Conservation (phyloP, 2,329 filamentous ascomycete species). For the Pyricularia sp. region DNA sequence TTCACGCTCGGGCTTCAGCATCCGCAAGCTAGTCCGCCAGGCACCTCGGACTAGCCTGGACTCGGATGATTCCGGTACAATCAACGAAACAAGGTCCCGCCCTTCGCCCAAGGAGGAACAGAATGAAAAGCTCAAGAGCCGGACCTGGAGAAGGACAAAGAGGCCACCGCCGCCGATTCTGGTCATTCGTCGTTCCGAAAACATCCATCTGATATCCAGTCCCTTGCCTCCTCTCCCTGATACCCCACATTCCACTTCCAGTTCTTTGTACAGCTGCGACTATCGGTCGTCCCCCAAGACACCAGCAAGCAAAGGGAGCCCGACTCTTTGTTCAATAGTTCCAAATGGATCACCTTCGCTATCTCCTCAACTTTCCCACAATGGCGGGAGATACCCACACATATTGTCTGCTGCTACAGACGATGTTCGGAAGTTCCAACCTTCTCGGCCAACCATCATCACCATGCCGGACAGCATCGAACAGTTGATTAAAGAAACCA, state of each 20-base stretch:
- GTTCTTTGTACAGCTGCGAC: slow-evolving; percentile 36
- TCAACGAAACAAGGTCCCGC: neutral
- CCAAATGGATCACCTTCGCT: slow-evolving; percentile 1
- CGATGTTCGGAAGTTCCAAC: neutral
- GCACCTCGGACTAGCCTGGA: slow-evolving; percentile 12
- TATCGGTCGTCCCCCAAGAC: slow-evolving; percentile 14
- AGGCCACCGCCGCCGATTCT: slow-evolving; percentile 23
- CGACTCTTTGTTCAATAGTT: slow-evolving; percentile 11
- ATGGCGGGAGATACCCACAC: neutral
- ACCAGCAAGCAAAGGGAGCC: slow-evolving; percentile 7
- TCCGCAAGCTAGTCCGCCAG: slow-evolving; percentile 31
- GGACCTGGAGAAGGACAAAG: slow-evolving; percentile 15
- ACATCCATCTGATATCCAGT: slow-evolving; percentile 27
- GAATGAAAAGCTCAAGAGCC: slow-evolving; percentile 9
- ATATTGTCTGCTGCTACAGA: neutral
- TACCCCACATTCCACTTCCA: slow-evolving; percentile 29
- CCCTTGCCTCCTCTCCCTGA: slow-evolving; percentile 24
- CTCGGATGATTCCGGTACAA: slow-evolving; percentile 9
- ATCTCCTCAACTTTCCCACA: neutral
- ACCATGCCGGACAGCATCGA: slow-evolving; percentile 28
- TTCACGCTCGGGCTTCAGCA: slow-evolving; percentile 31
- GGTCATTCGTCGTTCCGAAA: slow-evolving; percentile 27
- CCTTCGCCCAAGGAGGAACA: neutral
- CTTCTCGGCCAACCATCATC: neutral
- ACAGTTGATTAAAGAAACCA: slow-evolving; percentile 37